Conservation (phyloP, 345 rosid genomes). For the Hibiscus mutabilis region DNA sequence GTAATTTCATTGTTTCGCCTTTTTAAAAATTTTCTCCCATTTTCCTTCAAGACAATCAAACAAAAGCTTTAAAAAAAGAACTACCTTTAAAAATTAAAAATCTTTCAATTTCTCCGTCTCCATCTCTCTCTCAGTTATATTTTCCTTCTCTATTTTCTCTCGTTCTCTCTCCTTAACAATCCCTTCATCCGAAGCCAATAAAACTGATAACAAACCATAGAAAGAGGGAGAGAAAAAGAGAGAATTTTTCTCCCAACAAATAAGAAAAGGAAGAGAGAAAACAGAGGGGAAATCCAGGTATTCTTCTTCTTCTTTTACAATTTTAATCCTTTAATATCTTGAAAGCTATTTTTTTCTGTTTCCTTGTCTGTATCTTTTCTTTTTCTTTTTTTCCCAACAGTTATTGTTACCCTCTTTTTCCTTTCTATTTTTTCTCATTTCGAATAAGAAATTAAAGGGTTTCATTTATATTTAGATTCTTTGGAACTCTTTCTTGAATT, state of each 20-base stretch:
- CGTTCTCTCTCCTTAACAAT: not conserved
- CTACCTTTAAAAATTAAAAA: not conserved
- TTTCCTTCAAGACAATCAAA: not conserved
- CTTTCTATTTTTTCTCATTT: not conserved
- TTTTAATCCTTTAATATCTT: not conserved
- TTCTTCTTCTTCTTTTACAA: not conserved
- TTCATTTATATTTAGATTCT: constrained; percentile 9
- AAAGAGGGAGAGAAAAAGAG: not conserved
- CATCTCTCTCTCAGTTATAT: not conserved
- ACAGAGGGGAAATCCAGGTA: constrained; percentile 26
- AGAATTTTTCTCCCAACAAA: not conserved
- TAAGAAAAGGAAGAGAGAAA: not conserved
- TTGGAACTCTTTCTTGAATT: constrained; percentile 5
- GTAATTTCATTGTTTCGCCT: not conserved
- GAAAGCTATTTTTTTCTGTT: constrained; percentile 21
- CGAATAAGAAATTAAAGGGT: constrained; percentile 7
- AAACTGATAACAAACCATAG: constrained; percentile 7
- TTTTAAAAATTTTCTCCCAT: not conserved
- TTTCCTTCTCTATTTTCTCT: constrained; percentile 5
- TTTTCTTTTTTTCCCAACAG: constrained; percentile 11
- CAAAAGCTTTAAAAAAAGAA: not conserved
- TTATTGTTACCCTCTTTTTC: not conserved
- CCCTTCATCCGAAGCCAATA: not conserved
- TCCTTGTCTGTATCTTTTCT: constrained; percentile 20
- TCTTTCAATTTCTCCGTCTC: not conserved